Evolutionary conservation across 2,329 filamentous ascomycete species (phyloP).

Genomic region (Colletotrichum orbiculare): DNA sequence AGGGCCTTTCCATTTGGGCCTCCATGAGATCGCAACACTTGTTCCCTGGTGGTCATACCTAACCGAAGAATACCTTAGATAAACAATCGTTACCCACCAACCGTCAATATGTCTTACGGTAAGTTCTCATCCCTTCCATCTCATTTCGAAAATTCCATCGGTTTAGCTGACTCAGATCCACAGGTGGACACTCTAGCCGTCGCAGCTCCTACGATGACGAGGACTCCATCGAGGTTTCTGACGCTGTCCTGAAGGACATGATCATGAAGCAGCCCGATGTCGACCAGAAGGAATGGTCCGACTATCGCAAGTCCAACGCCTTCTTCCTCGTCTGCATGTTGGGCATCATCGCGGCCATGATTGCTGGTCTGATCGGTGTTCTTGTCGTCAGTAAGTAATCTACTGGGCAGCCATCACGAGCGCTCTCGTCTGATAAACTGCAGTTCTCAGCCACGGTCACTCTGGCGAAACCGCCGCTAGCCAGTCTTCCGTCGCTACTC

Average conservation of each 20-base stretch:
- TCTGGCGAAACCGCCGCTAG: not conserved
- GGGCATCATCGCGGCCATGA: not conserved
- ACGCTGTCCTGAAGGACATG: constrained; percentile 4
- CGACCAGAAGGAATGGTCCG: constrained; percentile 22
- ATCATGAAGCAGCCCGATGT: constrained; percentile 18
- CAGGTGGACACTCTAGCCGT: too few species aligned
- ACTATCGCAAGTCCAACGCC: constrained; percentile 30
- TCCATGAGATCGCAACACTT: too few species aligned
- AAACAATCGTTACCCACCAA: constrained; percentile 14
- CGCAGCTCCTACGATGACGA: constrained; percentile 11
- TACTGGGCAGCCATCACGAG: too few species aligned
- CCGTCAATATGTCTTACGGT: constrained; percentile 15
- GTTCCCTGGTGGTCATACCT: too few species aligned
- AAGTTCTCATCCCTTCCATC: not conserved
- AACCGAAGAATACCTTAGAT: too few species aligned
- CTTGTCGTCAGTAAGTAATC: constrained; percentile 8
- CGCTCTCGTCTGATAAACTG: too few species aligned
- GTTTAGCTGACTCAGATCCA: too few species aligned
- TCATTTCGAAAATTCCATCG: too few species aligned
- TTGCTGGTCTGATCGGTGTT: constrained; percentile 7
- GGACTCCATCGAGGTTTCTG: not conserved
- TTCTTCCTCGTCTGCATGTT: constrained; percentile 11
- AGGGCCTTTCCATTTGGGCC: too few species aligned
- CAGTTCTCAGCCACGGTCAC: too few species aligned
- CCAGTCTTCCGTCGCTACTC: constrained; percentile 6